phyloP scores from a whole-genome alignment of 2,329 filamentous ascomycete genomes.

The Apiospora koreana region DNA sequence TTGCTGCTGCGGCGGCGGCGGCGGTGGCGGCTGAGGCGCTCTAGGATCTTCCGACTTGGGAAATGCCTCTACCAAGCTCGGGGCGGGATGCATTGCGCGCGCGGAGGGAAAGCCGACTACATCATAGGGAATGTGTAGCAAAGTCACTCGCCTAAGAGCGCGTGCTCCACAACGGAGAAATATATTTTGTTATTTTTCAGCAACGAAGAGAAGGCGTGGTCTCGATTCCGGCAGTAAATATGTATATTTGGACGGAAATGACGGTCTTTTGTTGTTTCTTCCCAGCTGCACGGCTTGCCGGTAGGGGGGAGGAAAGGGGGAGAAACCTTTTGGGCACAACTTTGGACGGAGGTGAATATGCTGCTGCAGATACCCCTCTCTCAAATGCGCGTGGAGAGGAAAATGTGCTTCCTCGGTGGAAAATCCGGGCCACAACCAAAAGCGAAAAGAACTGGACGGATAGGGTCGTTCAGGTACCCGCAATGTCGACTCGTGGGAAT shows the following conservation, averaged over 20 bases:
- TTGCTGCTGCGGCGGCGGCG: constrained; percentile 18
- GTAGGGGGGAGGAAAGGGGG: constrained; percentile 5
- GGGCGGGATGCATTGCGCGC: constrained; percentile 34
- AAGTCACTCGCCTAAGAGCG: constrained; percentile 9
- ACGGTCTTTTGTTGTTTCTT: background rate
- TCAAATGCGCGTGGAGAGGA: constrained; percentile 6
- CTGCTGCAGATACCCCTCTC: constrained; percentile 9
- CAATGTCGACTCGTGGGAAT: background rate
- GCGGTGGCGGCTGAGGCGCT: constrained; percentile 26
- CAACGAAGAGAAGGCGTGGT: background rate
- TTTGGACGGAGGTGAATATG: constrained; percentile 7
- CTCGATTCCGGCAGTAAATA: background rate
- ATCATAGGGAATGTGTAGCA: constrained; percentile 8
- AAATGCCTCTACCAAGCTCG: constrained; percentile 36
- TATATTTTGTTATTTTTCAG: background rate
- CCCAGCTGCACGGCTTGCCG: constrained; percentile 1
- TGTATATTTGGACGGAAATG: background rate
- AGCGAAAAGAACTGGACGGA: constrained; percentile 5
- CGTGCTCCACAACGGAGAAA: constrained; percentile 5
- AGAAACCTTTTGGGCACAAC: constrained; percentile 7
- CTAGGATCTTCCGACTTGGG: constrained; percentile 34
- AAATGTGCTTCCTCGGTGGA: constrained; percentile 9
- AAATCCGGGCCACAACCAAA: constrained; percentile 4
- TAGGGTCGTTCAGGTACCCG: constrained; percentile 7
- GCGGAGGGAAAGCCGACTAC: constrained; percentile 13